A percentile compares a stretch with the other conserved stretches of the same genome.
Conservation (phyloP, 176 grass and related monocot species). For the Urochloa ruziziensis region DNA sequence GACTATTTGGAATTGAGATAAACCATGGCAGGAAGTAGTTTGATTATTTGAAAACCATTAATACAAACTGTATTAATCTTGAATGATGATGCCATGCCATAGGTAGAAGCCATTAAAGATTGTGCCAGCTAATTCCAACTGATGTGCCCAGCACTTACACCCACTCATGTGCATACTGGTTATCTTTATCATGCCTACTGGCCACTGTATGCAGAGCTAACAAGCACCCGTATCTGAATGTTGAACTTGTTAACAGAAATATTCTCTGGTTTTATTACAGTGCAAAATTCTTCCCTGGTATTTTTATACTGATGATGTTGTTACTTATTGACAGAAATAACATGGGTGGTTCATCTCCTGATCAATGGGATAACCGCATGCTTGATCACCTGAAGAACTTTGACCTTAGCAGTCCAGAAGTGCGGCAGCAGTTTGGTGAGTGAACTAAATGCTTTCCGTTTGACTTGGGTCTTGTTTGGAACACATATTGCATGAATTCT, state of each 20-base stretch:
- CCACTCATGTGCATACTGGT: background rate
- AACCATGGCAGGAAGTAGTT: background rate
- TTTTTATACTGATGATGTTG: constrained; percentile 8
- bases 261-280: constrained; percentile 6
- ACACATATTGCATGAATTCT: background rate
- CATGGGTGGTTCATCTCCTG: constrained; percentile 88
- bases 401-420: constrained; percentile 90
- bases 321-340: constrained; percentile 64
- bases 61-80: background rate
- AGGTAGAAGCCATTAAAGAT: background rate
- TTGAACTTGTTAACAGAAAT: background rate
- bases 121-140: background rate
- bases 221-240: background rate
- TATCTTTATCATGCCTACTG: background rate
- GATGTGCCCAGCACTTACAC: background rate
- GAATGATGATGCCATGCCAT: constrained; percentile 8
- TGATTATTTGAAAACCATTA: background rate
- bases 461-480: background rate
- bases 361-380: constrained; percentile 83
- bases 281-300: constrained; percentile 6
- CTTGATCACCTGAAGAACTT: constrained; percentile 95
- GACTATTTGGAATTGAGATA: constrained; percentile 19
- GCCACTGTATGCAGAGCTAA: background rate
- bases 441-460: constrained; percentile 24
- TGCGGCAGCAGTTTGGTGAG: constrained; percentile 96